Base-by-base conservation (phyloP, 805 yeast species). In the Groenewaldozyma tartarivorans region DNA sequence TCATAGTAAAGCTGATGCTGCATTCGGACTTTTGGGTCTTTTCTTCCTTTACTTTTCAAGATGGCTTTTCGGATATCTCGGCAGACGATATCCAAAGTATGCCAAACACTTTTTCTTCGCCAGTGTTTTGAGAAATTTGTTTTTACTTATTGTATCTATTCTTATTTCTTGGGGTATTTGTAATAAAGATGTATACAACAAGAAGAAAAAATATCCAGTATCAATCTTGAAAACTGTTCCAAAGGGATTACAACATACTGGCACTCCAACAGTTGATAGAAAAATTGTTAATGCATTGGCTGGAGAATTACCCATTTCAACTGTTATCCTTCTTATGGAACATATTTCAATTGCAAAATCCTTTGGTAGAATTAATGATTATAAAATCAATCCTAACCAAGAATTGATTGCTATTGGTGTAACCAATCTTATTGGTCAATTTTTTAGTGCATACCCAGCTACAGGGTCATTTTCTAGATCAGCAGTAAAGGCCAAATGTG, bases 391-490 rank as follows among this genome's bases (percentile, higher is more conserved):
- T 45, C 95, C 96, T 37, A 90, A 88, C 63, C 96, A 88, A 68
- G 96, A 88, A 62, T 72, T 88, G 41, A 74, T 88, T 55, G 96
- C 96, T 33, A 88, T 88, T 61, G 96, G 96, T 55, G 83, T 81
- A 35, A 81, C 92, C 40, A 88, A 88, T 63, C 70, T 88, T 59
- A 70, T 88, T 51, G 96, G 96, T 51, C 85, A 95, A 17, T 85
- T 87, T 57, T 88, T 88, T 74, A 72, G 76, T 55, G 95, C 96
- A 5, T 88, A 88, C 60, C 96, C 96, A 5, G 87, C 95, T 5
- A 88, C 96, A 3, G 96, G 96, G 35, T 88, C 96, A 1, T 88
- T 88, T 62, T 83, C 94, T 16, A 79, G 96, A 68, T 82, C 95
- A 35, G 96, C 96, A 5, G 71, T 88, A 54, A 88, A 90, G 64